These are phyloP conservation scores for Sarocladium brachiariae DNA, from an alignment of 2,329 filamentous ascomycete species.

Conservation along the genomic window DNA sequence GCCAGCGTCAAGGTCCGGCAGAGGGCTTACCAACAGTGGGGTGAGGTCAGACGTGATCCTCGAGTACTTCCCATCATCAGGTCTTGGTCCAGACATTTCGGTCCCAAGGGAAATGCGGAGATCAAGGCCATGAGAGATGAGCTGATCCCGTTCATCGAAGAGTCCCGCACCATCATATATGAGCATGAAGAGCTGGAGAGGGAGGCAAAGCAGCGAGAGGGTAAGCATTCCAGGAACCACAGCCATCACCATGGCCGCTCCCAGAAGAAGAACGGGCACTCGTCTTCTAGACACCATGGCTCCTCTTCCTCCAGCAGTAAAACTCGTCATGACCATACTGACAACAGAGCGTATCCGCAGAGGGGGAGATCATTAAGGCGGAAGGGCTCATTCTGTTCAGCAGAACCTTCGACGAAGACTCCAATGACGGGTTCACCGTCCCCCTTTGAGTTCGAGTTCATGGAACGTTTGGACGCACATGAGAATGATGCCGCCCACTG, in stretches of 20 bases:
- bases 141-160: background rate
- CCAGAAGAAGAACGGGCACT: background rate
- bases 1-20: constrained; percentile 34
- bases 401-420: background rate
- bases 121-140: background rate
- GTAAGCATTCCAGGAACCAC: constrained; percentile 3
- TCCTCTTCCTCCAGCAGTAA: background rate
- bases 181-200: background rate
- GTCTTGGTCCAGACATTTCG: background rate
- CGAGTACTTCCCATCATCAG: background rate
- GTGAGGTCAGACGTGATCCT: background rate
- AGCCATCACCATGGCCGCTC: background rate
- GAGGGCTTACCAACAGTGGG: background rate
- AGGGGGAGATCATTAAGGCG: background rate
- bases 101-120: background rate
- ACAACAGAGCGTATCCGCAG: background rate
- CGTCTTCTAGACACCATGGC: too few species aligned
- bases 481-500: too few species aligned
- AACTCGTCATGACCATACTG: background rate
- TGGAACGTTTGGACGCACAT: background rate
- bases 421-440: background rate
- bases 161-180: background rate
- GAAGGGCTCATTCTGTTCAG: background rate
- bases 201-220: background rate
- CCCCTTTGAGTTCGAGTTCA: background rate